phyloP scores from a whole-genome alignment of 345 rosid genomes.

The Nasturtium officinale region DNA sequence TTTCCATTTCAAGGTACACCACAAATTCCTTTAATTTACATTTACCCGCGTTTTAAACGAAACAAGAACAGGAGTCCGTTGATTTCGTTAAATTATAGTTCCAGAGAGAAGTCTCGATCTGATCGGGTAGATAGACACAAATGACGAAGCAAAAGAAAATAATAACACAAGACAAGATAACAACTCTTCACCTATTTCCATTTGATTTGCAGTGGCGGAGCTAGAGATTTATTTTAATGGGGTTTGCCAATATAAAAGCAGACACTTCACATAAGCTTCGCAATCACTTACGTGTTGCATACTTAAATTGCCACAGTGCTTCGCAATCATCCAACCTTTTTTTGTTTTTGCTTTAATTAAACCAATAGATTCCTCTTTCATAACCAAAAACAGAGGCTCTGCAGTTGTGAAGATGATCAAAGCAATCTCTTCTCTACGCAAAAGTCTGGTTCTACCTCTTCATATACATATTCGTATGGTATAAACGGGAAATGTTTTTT shows the following conservation, averaged over 20 bases:
- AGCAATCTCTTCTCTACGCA: slow-evolving; percentile 35
- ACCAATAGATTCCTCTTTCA: slow-evolving; percentile 7
- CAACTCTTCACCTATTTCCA: slow-evolving; percentile 26
- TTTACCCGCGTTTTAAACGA: slow-evolving; percentile 10
- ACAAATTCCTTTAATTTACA: neutral
- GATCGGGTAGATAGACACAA: slow-evolving; percentile 23
- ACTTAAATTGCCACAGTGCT: slow-evolving; percentile 25
- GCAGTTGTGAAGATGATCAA: slow-evolving; percentile 31
- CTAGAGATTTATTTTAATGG: no score
- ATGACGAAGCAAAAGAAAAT: slow-evolving; percentile 31
- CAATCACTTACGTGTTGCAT: slow-evolving; percentile 32
- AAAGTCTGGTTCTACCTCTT: slow-evolving; percentile 31
- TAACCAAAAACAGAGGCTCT: slow-evolving; percentile 36
- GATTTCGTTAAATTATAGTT: slow-evolving; percentile 13
- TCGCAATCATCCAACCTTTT: slow-evolving; percentile 11
- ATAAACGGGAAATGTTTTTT: neutral
- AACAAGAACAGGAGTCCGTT: slow-evolving; percentile 21
- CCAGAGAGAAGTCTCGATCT: slow-evolving; percentile 28
- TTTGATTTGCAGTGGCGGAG: no score
- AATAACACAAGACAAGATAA: slow-evolving; percentile 24
- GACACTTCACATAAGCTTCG: slow-evolving; percentile 21
- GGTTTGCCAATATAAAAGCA: slow-evolving; percentile 26
- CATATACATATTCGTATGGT: slow-evolving; percentile 39
- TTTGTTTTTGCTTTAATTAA: neutral
- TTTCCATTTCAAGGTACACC: slow-evolving; percentile 6